Base-by-base conservation (phyloP, 1,284 basidiomycete genomes). In the Fistulinella staudtii region DNA sequence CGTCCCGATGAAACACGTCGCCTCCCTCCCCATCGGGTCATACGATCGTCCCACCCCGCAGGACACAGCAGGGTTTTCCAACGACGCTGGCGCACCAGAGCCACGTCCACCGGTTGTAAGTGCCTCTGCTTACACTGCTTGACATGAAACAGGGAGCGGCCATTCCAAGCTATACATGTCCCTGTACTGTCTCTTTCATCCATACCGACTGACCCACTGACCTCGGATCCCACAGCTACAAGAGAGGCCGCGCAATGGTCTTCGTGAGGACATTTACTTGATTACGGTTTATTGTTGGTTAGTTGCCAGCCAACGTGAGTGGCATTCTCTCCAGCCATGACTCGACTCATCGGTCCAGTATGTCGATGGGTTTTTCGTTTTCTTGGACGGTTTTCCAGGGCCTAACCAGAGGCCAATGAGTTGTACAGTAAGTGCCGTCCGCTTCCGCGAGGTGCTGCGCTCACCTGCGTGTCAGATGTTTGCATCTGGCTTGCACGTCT, bases 281-380 rank as follows among this genome's bases (percentile, higher is more conserved):
- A 34, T 64, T 36, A 27, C 18, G 23, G 31, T 57, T 43, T 51
- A 58, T 43, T 61, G 57, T 41, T 49, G 51, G 37, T 21, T 54
- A 36, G 45, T 61, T 38, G 51, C 46, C 17, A 37, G 50, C 38
- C 60, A 64, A 43, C 46, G 60, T 66, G 39, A 48, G 60, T 57
- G 1, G 8, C 13, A n/a, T 5, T 34, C 15, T 36, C 21, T 2
- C 7, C 5, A 0, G 40, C 1, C 21, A 25, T 23, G 17, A 30
- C 22, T 5, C 11, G 5, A 24, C 36, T 46, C 24, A 56, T 4
- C 17, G 11, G 3, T 39, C 39, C 10, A 62, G 63, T 62, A 24
- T 52, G 25, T 8, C 50, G 20, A 39, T 62, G 52, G 56, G 17
- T 62, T 37, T 44, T 62, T 30, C 45, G 25, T 47, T 27, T 55